A percentile compares a stretch with the other conserved stretches of the same genome.
Conservation (phyloP, 257 asterid genomes). For the Solanum ossicruentum region DNA sequence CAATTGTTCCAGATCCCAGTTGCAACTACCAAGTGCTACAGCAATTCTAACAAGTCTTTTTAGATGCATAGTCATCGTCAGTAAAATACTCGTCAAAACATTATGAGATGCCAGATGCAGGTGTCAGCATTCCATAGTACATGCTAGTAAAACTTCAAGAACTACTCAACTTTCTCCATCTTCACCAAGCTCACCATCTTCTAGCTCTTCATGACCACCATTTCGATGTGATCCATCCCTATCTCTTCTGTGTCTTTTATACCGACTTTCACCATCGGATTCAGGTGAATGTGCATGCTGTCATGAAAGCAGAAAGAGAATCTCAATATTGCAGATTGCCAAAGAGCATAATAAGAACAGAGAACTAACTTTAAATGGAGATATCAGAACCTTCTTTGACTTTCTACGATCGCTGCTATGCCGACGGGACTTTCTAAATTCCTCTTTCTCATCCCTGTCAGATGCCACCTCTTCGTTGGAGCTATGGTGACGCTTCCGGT, state of each 20-base stretch:
- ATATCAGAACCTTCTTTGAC: conserved; percentile 67
- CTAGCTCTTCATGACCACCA: conserved; percentile 78
- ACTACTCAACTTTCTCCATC: conserved; percentile 87
- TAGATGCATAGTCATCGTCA: neutral
- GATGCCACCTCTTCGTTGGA: conserved; percentile 65
- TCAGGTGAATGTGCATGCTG: conserved; percentile 89
- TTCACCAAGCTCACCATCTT: conserved; percentile 98
- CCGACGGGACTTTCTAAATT: conserved; percentile 57
- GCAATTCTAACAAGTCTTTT: neutral
- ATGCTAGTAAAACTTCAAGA: neutral
- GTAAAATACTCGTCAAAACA: neutral
- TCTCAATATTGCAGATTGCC: neutral
- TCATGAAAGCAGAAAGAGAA: conserved; percentile 1
- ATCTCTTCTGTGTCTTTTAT: conserved; percentile 62
- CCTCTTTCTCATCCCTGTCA: conserved; percentile 88
- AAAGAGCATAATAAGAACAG: neutral
- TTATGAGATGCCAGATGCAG: neutral
- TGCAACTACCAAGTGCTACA: neutral
- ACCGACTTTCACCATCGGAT: conserved; percentile 79
- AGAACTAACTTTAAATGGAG: neutral
- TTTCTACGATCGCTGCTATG: conserved; percentile 90
- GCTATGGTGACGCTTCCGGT: conserved; percentile 77
- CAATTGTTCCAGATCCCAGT: neutral
- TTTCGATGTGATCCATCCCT: conserved; percentile 54
- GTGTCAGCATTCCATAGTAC: neutral